Conservation (phyloP, 306 rosid genomes). For the Begonia loranthoides region DNA sequence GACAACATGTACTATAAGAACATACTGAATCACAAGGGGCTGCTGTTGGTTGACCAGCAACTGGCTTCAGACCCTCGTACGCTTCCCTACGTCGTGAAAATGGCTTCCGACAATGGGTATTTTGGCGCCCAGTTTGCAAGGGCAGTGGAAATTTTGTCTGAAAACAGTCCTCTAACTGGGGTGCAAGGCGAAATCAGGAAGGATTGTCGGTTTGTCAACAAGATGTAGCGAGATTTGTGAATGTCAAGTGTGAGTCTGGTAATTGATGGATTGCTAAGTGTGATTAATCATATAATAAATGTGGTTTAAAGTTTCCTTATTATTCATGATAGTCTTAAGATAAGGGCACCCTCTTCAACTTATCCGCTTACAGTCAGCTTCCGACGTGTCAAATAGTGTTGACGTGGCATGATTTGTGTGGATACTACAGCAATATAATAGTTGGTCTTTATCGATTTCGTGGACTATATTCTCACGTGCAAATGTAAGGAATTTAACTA, state of each 20-base stretch:
- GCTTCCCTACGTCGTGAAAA: constrained; percentile 43
- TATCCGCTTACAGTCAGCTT: too few relatives aligned
- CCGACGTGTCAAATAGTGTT: too few relatives aligned
- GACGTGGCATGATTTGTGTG: too few relatives aligned
- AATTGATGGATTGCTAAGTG: not conserved
- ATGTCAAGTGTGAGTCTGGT: not conserved
- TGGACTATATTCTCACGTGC: too few relatives aligned
- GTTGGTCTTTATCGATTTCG: too few relatives aligned
- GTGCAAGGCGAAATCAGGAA: constrained; percentile 62
- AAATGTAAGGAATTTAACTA: too few relatives aligned
- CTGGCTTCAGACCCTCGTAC: constrained; percentile 49
- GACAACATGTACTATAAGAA: constrained; percentile 75
- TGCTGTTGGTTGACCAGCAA: constrained; percentile 50
- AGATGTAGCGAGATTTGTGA: not conserved
- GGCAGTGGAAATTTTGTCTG: constrained; percentile 41
- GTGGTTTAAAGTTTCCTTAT: not conserved
- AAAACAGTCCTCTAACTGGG: constrained; percentile 44
- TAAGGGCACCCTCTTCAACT: too few relatives aligned
- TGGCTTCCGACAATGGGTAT: constrained; percentile 57
- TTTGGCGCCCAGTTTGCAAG: constrained; percentile 59
- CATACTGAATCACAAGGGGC: constrained; percentile 46
- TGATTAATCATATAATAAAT: not conserved
- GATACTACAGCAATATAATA: too few relatives aligned
- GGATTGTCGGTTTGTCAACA: constrained; percentile 57
- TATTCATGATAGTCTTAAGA: too few relatives aligned